Conservation (phyloP, 2,329 filamentous ascomycete species). For the Graphilbum sp. region DNA sequence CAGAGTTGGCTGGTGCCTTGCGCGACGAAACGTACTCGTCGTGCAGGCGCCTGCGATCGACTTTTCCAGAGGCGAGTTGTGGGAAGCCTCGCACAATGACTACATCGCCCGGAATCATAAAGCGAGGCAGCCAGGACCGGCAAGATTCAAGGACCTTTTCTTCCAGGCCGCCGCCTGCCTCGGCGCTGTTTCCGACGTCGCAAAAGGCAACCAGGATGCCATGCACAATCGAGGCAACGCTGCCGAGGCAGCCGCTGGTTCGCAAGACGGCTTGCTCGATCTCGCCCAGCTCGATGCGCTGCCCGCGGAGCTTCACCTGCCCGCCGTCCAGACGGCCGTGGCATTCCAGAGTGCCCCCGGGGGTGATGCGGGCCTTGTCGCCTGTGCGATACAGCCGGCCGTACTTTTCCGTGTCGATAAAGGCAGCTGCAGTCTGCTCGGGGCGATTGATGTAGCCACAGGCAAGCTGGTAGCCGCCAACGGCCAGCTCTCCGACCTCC, state of each 20-base stretch:
- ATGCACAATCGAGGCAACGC: conserved; percentile 49
- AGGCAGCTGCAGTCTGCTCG: conserved; percentile 56
- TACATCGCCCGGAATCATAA: conserved; percentile 69
- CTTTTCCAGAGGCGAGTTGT: conserved; percentile 66
- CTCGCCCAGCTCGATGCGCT: conserved; percentile 67
- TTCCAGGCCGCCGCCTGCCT: conserved; percentile 15
- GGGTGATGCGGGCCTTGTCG: conserved; percentile 57
- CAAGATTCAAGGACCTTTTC: conserved; percentile 41
- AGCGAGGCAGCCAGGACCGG: conserved; percentile 58
- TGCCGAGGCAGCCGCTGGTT: conserved; percentile 44
- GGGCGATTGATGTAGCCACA: conserved; percentile 66
- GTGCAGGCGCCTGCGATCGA: conserved; percentile 52
- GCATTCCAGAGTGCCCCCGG: conserved; percentile 61
- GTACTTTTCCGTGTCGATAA: conserved; percentile 44
- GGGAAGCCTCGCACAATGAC: conserved; percentile 49
- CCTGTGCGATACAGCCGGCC: conserved; percentile 71
- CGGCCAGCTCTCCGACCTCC: conserved; percentile 59
- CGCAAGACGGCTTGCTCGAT: conserved; percentile 54
- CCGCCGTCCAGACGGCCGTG: conserved; percentile 63
- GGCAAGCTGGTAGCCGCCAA: conserved; percentile 69
- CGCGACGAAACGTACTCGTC: conserved; percentile 25
- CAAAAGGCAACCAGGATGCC: conserved; percentile 63
- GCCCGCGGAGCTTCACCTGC: conserved; percentile 76
- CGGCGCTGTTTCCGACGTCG: conserved; percentile 19
- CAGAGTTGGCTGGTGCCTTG: neutral